Percentiles rank a stretch among this genome's conserved stretches.
Conservation (phyloP, 345 rosid species). For the Boechera retrofracta region DNA sequence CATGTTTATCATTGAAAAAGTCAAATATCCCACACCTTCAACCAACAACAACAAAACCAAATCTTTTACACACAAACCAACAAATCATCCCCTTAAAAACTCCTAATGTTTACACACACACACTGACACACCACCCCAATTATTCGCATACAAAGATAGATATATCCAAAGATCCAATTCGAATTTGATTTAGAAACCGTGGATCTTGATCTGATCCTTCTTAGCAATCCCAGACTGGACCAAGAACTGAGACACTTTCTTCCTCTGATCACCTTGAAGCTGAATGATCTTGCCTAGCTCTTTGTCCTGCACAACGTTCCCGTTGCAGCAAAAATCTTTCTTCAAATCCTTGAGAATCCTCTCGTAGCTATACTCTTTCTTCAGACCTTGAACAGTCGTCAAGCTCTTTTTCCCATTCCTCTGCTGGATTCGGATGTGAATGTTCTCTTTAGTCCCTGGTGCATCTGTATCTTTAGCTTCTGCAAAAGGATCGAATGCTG, state of each 20-base stretch:
- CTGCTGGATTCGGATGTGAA: conserved; percentile 77
- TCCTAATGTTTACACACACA: neutral
- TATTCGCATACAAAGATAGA: conserved; percentile 14
- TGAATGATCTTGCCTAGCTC: conserved; percentile 89
- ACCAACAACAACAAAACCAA: neutral
- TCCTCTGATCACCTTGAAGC: conserved; percentile 95
- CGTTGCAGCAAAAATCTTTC: conserved; percentile 87
- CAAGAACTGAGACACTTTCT: conserved; percentile 75
- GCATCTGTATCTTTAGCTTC: conserved; percentile 62
- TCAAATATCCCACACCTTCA: conserved; percentile 6
- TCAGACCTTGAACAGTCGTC: conserved; percentile 81
- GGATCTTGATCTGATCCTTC: conserved; percentile 83
- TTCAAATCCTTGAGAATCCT: conserved; percentile 83
- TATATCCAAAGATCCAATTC: neutral
- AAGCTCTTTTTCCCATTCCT: conserved; percentile 83
- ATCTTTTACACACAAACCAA: neutral
- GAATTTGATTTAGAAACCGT: conserved; percentile 58
- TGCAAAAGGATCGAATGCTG: conserved; percentile 72
- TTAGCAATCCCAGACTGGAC: conserved; percentile 63
- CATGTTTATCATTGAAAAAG: conserved; percentile 19
- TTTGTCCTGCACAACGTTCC: conserved; percentile 85
- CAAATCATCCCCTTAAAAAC: neutral
- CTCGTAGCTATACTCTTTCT: conserved; percentile 66
- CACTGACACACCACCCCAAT: neutral
- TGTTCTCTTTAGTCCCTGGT: conserved; percentile 63